Base-by-base conservation (phyloP, 1,284 basidiomycete species). In the Boletus hoseneyae region DNA sequence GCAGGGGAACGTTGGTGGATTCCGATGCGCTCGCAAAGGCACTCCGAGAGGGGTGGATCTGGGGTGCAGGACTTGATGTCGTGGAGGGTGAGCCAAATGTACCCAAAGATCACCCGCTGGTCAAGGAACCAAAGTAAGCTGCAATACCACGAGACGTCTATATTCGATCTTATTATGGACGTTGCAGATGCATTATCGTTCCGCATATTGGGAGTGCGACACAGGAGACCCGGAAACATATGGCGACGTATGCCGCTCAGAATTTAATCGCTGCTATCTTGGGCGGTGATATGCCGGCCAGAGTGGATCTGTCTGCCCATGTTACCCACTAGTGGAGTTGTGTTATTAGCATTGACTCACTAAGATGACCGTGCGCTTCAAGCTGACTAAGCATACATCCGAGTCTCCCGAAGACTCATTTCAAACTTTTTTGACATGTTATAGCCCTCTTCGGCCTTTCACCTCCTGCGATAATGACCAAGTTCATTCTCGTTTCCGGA, bases 121-220 rank as follows among this genome's bases (percentile, higher is more conserved):
- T 97, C 33, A 79, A 79, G 58, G 82, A 92, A 52, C 82, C 84
- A 7, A 78, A 81, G 82, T 90, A 58, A 63, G 80, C 65, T 7
- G 76, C 65, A 4, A 11, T 19, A 18, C 4, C 23, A n/a, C 23
- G 42, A 30, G 4, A 33, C 42, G 23, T 40, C 35, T 30, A 29
- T 42, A n/a, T 11, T 29, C 6, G 5, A n/a, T 13, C 35, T 62
- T 15, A 56, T 15, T 47, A 3, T 25, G 4, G 23, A 38, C 18
- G 16, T 32, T 16, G 19, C 58, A 90, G 88, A 59, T 89, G 89
- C 56, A 75, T 86, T 5, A 75, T 95, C 13, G 61, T 98, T 29
- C 95, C 96, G 0, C 95, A 98, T 63, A 86, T 98, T 48, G 96
- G 84, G 19, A 93, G 89, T 54, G 94, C 90, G 3, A 95, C 94